Base-by-base conservation (phyloP, 1,284 basidiomycete genomes). In the Sphagnurus paluster region DNA sequence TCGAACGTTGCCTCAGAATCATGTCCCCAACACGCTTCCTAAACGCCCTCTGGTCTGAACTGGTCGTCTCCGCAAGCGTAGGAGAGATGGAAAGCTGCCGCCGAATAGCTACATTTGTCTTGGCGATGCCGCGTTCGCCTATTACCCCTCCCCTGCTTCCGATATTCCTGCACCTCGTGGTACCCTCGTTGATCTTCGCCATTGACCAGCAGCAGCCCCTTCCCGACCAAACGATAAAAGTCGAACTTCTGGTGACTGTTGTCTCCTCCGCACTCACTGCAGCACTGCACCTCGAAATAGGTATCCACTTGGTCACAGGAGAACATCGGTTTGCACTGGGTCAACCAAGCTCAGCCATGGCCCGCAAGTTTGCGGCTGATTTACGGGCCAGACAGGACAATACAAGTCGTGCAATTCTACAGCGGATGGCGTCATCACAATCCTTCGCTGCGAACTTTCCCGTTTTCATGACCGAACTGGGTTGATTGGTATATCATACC, bases 401-500 rank as follows among this genome's bases (percentile, higher is more conserved):
- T 50, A 76, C 76, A n/a, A 76, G 77, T 43, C 68, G 58, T 35
- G 58, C 70, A 13, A 70, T 90, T 44, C 61, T 79, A 33, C 80
- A 87, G 56, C 70, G 79, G 32, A 61, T 90, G 33, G 69, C 75
- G 20, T 72, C 80, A n/a, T 79, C 78, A 11, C 76, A 77, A 46
- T 70, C 80, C 1, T 87, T 90, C 58, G 76, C 81, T 11, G 71
- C 82, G 21, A 88, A 82, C 57, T 90, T 90, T 63, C 85, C 87
- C 4, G 75, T 77, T 36, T 87, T 88, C 61, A 77, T 79, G 55
- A 69, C 56, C 53, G 69, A 75, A 54, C 61, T 67, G 61, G 59
- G 58, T 21, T 58, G 39, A 48, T 47, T 41, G 54, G 39, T 33
- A n/a, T n/a, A n/a, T n/a, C 38, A 50, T 32, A 38, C 28, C 37